phyloP scores from a whole-genome alignment of 2,329 filamentous ascomycete genomes.

The Ceratocystis ficicola region DNA sequence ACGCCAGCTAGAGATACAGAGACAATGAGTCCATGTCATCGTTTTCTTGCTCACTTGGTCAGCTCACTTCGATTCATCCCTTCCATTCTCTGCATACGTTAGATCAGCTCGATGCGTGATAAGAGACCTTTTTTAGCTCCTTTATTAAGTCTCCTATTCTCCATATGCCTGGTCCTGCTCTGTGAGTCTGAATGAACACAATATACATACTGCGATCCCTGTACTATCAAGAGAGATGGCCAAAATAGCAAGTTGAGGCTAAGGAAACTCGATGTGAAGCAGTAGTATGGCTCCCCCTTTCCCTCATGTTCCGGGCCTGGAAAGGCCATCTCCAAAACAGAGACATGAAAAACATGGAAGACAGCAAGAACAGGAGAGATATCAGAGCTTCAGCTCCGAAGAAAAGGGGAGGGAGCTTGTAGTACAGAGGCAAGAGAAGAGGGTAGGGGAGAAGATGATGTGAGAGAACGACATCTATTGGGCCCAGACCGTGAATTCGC shows the following conservation, averaged over 20 bases:
- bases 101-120: no score
- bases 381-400: neutral
- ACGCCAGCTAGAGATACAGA: neutral
- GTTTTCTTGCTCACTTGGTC: no score
- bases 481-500: neutral
- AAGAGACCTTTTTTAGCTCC: neutral
- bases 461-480: neutral
- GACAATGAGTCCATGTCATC: neutral
- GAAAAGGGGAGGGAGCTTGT: neutral
- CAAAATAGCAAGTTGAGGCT: conserved; percentile 5
- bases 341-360: neutral
- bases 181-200: neutral
- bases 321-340: neutral
- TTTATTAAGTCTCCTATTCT: neutral
- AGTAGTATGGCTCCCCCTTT: neutral
- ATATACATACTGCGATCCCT: neutral
- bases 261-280: conserved; percentile 10
- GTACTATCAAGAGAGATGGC: neutral
- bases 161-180: neutral
- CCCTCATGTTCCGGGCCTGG: neutral
- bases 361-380: conserved; percentile 12
- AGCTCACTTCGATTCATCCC: neutral
- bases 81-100: neutral
- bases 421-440: neutral
- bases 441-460: neutral